These are phyloP conservation scores for Peniophora sp. DNA, from an alignment of 1,284 basidiomycete genomes.

Conservation along the genomic window DNA sequence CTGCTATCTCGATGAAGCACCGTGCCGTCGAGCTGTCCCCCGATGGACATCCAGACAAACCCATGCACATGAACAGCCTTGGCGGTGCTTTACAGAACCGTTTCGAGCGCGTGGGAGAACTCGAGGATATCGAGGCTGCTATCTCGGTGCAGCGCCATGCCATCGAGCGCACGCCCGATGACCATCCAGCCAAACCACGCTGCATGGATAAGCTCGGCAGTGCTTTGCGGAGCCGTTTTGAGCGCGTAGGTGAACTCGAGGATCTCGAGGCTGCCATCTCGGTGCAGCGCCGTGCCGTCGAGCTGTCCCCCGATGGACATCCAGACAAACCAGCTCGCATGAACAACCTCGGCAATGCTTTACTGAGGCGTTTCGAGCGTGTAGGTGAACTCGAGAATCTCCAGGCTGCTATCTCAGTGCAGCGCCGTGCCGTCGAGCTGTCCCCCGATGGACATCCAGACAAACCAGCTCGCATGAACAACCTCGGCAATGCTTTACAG, in stretches of 20 bases:
- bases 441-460: constrained; percentile 2
- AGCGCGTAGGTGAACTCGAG: no score
- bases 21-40: not conserved
- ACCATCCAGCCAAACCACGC: no score
- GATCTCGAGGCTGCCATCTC: not conserved
- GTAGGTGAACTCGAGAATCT: not conserved
- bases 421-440: not conserved
- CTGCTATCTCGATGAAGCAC: not conserved
- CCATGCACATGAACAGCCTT: not conserved
- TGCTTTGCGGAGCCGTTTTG: no score
- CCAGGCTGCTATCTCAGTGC: not conserved
- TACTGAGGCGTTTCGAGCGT: not conserved
- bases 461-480: constrained; percentile 10
- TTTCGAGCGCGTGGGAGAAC: constrained; percentile 11
- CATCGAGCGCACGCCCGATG: no score
- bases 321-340: not conserved
- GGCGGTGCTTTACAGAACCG: not conserved
- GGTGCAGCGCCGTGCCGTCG: not conserved
- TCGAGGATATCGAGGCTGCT: constrained; percentile 18
- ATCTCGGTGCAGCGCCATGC: not conserved
- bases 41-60: not conserved
- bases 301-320: not conserved
- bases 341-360: not conserved
- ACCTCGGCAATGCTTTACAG: constrained; percentile 19
- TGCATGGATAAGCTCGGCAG: no score